Evolutionary conservation across 2,329 filamentous ascomycete genomes (phyloP), one percentile per base, ranked within the genome.

Genomic region (Myriosclerotinia scirpicola): DNA sequence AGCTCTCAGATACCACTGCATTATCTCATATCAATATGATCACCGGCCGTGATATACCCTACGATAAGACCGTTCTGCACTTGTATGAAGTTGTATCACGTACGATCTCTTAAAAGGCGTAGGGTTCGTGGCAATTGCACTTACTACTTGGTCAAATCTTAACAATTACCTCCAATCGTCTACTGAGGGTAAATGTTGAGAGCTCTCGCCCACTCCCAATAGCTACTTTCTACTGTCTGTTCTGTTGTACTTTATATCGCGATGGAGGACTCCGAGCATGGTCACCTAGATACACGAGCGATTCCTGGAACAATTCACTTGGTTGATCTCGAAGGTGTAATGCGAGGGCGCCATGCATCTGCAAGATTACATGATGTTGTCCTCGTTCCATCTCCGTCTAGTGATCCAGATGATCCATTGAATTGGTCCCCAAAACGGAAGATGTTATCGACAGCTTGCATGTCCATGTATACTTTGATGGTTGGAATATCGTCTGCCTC

Each of bases 401-500:
- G 71, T 12, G 77, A 79, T 65, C 77, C 77, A 14, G 76, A 80
- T 42, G 78, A 80, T 67, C 78, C 78, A 0, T 67, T 80, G 22
- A 80, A 80, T 56, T 79, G 78, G 78, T 73, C 70, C 8, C 70
- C 69, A 5, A 68, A 69, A 5, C 75, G 78, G 12, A 80, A 79
- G 67, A 63, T 73, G 36, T 63, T 76, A 36, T 71, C 76, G 1
- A 66, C 73, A 9, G 67, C 68, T 40, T 72, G 72, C 52, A 67
- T 74, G 44, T 73, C 73, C 54, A 72, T 82, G n/a, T 84, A 83
- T 70, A 80, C 79, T 1, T 76, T 82, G 54, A 80, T 80, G 74
- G 78, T 79, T 17, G 82, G 82, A n/a, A 81, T 84, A 55, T 78
- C 82, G 5, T 77, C 77, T 26, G 79, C 82, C 1, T 78, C 80